phyloP scores from a whole-genome alignment of 2,329 filamentous ascomycete genomes.

The Knufia fluminis region DNA sequence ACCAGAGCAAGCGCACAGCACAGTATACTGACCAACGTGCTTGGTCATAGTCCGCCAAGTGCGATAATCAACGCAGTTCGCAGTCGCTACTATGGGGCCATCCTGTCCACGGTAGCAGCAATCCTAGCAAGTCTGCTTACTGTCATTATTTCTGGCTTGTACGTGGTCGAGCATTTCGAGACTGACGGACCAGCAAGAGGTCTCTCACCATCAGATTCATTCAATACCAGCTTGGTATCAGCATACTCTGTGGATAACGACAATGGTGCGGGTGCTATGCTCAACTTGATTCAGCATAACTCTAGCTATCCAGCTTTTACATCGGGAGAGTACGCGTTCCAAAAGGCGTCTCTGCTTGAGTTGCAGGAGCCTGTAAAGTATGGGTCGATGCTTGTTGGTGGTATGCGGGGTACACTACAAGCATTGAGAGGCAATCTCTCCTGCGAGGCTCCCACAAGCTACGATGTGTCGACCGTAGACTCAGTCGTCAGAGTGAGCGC shows the following conservation, averaged over 20 bases:
- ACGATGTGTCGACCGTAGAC: not conserved
- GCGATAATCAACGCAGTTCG: constrained; percentile 16
- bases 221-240: constrained; percentile 21
- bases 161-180: constrained; percentile 23
- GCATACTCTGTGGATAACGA: constrained; percentile 13
- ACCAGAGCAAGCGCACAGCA: constrained; percentile 15
- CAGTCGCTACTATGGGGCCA: constrained; percentile 20
- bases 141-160: constrained; percentile 26
- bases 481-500: constrained; percentile 16
- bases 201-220: constrained; percentile 25
- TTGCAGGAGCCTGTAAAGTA: constrained; percentile 2
- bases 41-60: constrained; percentile 16
- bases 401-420: constrained; percentile 12
- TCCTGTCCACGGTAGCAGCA: constrained; percentile 20
- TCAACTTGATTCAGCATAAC: constrained; percentile 19
- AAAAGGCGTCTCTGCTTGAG: constrained; percentile 14
- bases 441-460: constrained; percentile 14
- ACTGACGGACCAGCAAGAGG: constrained; percentile 18
- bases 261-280: constrained; percentile 18
- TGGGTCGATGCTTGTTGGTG: constrained; percentile 10
- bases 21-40: constrained; percentile 19
- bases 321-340: constrained; percentile 19
- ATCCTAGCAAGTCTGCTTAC: constrained; percentile 21
- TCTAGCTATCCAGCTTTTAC: constrained; percentile 19
- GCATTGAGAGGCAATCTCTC: constrained; percentile 16